phyloP scores from a whole-genome alignment of 2,329 filamentous ascomycete genomes.

The Oidium heveae region DNA sequence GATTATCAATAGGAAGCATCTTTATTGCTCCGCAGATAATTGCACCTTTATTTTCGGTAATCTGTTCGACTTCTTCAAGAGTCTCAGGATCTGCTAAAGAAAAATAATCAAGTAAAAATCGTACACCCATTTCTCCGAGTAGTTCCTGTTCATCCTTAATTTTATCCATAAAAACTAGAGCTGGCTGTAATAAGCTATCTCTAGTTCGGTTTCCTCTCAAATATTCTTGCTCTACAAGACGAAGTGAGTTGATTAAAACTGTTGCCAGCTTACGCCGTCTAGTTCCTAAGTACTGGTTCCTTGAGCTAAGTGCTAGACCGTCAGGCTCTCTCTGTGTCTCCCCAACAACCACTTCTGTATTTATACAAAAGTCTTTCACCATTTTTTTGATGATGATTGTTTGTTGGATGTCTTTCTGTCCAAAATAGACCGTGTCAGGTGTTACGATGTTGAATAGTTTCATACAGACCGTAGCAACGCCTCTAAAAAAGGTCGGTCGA shows the following conservation, averaged over 20 bases:
- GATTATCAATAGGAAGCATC: slow-evolving; percentile 58
- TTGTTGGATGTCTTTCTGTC: slow-evolving; percentile 95
- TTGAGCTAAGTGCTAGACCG: slow-evolving; percentile 71
- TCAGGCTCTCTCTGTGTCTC: slow-evolving; percentile 53
- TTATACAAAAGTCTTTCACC: slow-evolving; percentile 67
- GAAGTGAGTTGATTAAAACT: slow-evolving; percentile 44
- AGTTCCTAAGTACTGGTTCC: slow-evolving; percentile 76
- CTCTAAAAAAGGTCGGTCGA: slow-evolving; percentile 83
- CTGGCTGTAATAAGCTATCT: slow-evolving; percentile 45
- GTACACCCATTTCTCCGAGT: slow-evolving; percentile 30
- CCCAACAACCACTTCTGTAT: slow-evolving; percentile 47
- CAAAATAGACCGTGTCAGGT: slow-evolving; percentile 68
- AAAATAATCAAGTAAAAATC: slow-evolving; percentile 75
- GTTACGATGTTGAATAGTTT: slow-evolving; percentile 70
- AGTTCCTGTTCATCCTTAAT: slow-evolving; percentile 34
- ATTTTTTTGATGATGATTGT: slow-evolving; percentile 71
- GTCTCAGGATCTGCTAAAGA: slow-evolving; percentile 69
- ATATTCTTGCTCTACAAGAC: slow-evolving; percentile 45
- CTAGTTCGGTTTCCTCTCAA: slow-evolving; percentile 25
- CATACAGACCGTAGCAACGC: slow-evolving; percentile 89
- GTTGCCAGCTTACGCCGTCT: slow-evolving; percentile 47
- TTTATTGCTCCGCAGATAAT: slow-evolving; percentile 78
- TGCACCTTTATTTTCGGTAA: slow-evolving; percentile 48
- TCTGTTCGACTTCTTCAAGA: slow-evolving; percentile 47
- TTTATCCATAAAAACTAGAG: slow-evolving; percentile 30